Conservation (phyloP, 1,139 yeast species). For the Kluyveromyces marxianus region DNA sequence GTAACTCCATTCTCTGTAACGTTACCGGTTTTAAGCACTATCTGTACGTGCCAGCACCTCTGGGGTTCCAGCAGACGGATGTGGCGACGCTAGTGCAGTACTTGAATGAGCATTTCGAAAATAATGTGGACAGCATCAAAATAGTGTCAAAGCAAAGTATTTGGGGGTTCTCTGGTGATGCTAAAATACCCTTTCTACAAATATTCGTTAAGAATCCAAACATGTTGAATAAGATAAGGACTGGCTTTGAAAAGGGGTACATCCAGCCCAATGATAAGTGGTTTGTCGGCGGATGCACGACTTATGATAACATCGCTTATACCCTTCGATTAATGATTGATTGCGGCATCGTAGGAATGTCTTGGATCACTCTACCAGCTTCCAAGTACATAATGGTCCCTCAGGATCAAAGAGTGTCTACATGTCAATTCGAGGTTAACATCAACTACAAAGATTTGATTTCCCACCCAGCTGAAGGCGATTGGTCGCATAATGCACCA, state of each 20-base stretch:
- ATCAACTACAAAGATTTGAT: conserved; percentile 62
- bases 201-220: conserved; percentile 59
- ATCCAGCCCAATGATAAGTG: conserved; percentile 57
- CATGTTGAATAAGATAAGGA: conserved; percentile 58
- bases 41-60: conserved; percentile 85
- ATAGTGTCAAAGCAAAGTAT: conserved; percentile 70
- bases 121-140: conserved; percentile 48
- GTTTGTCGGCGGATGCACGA: conserved; percentile 49
- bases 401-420: conserved; percentile 42
- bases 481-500: conserved; percentile 92
- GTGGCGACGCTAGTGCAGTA: conserved; percentile 46
- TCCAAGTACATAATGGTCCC: conserved; percentile 52
- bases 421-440: conserved; percentile 78
- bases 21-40: conserved; percentile 87
- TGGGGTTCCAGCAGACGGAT: conserved; percentile 35
- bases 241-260: conserved; percentile 80
- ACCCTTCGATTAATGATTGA: conserved; percentile 86
- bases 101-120: conserved; percentile 42
- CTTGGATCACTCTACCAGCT: conserved; percentile 88
- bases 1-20: conserved; percentile 82
- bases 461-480: conserved; percentile 85
- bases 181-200: conserved; percentile 73
- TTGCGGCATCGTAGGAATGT: conserved; percentile 90
- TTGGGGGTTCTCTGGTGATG: conserved; percentile 87
- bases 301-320: conserved; percentile 87